Evolutionary conservation across 202 grass and related monocot genomes (phyloP).

Genomic region (Elaeis oleifera): DNA sequence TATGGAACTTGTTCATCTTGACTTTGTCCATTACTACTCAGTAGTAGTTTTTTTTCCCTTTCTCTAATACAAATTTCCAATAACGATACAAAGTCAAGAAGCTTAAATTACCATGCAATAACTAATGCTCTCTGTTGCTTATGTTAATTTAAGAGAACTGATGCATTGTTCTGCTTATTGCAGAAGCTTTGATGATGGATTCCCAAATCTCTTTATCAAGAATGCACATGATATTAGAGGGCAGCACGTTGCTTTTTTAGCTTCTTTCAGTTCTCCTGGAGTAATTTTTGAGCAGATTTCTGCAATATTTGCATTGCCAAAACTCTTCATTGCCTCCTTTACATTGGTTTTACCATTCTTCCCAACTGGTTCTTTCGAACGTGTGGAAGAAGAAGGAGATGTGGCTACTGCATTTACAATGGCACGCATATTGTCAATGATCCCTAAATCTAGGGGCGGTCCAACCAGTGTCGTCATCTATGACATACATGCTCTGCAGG

Average conservation of each 20-base stretch:
- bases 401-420: conserved; percentile 94
- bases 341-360: conserved; percentile 92
- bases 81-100: too few relatives aligned
- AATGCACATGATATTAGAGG: conserved; percentile 30
- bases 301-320: conserved; percentile 84
- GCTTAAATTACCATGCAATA: too few relatives aligned
- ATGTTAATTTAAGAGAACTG: background rate
- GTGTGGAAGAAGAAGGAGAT: conserved; percentile 93
- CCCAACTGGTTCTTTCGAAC: conserved; percentile 85
- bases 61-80: too few relatives aligned
- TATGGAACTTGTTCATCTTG: too few relatives aligned
- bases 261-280: conserved; percentile 74
- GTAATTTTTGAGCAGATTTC: conserved; percentile 96
- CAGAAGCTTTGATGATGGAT: conserved; percentile 24
- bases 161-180: background rate
- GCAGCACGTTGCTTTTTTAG: conserved; percentile 80
- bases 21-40: too few relatives aligned
- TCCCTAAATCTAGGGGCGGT: conserved; percentile 79
- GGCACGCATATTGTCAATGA: conserved; percentile 74
- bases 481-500: conserved; percentile 94
- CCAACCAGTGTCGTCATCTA: conserved; percentile 90
- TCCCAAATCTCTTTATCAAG: conserved; percentile 17
- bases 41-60: too few relatives aligned
- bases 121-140: too few relatives aligned
- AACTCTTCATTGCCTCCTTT: conserved; percentile 83